Evolutionary conservation across 768 basidiomycete species (phyloP).

Genomic region (Mycena leptocephala): DNA sequence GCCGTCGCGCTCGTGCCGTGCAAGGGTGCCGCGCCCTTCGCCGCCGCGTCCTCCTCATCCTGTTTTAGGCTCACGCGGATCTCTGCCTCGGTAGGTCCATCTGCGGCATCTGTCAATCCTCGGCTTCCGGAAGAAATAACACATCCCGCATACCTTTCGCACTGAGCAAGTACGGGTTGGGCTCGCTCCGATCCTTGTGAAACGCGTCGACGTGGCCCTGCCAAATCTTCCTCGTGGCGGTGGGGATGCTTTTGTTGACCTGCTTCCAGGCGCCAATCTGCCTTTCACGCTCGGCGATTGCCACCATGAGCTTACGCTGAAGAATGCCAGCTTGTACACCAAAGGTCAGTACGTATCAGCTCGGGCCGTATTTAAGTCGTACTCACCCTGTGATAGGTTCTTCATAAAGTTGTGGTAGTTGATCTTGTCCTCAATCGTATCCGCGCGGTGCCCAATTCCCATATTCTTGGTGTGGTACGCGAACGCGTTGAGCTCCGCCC

Average conservation of each 20-base stretch:
- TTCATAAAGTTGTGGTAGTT: too few relatives aligned
- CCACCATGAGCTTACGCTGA: too few relatives aligned
- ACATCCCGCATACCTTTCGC: not conserved
- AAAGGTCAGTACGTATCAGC: too few relatives aligned
- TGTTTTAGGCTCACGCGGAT: not conserved
- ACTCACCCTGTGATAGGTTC: too few relatives aligned
- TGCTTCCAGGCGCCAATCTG: not conserved
- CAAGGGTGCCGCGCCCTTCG: not conserved
- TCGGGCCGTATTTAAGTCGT: too few relatives aligned
- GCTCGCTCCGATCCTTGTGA: not conserved
- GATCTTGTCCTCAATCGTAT: too few relatives aligned
- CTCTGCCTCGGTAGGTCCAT: not conserved
- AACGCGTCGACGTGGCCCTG: not conserved
- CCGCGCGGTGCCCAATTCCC: too few relatives aligned
- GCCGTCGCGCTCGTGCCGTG: not conserved
- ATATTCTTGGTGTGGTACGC: too few relatives aligned
- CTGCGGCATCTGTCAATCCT: not conserved
- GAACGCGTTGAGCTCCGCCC: too few relatives aligned
- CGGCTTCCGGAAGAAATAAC: too few relatives aligned
- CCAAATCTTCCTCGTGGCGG: not conserved
- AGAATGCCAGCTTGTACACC: too few relatives aligned
- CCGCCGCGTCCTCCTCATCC: not conserved
- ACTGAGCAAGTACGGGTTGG: not conserved
- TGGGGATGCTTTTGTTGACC: not conserved
- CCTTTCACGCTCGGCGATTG: not conserved